Evolutionary conservation across 495 filamentous ascomycete genomes (phyloP).

Genomic region (Pseudotulostoma volvatum): DNA sequence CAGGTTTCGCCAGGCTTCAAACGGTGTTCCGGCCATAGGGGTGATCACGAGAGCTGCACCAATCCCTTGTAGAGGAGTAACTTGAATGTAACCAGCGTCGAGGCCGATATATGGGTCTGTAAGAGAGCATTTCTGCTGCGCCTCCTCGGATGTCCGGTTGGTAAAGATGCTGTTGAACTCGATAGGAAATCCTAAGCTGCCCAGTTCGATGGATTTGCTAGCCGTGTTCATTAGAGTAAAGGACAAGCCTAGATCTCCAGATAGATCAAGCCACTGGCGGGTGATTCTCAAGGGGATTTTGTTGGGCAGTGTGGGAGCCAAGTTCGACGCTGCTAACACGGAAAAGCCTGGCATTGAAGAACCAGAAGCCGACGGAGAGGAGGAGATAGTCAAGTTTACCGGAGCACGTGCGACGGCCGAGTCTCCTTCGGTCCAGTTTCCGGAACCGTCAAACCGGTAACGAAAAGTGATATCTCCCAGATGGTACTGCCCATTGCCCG

Average conservation of each 20-base stretch:
- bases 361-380: too few species aligned
- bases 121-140: slow-evolving; percentile 24
- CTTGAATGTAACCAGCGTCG: slow-evolving; percentile 33
- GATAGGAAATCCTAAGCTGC: slow-evolving; percentile 34
- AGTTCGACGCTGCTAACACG: slow-evolving; percentile 18
- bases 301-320: slow-evolving; percentile 16
- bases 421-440: slow-evolving; percentile 20
- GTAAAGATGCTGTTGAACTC: slow-evolving; percentile 43
- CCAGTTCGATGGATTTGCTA: slow-evolving; percentile 24
- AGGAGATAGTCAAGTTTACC: slow-evolving; percentile 9
- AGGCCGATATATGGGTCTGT: slow-evolving; percentile 36
- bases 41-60: slow-evolving; percentile 32
- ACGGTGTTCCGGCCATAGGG: slow-evolving; percentile 23
- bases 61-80: slow-evolving; percentile 24
- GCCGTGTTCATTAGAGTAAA: slow-evolving; percentile 31
- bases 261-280: slow-evolving; percentile 24
- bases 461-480: slow-evolving; percentile 35
- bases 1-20: slow-evolving; percentile 35
- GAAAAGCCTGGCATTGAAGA: too few species aligned
- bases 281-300: slow-evolving; percentile 19
- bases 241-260: slow-evolving; percentile 28
- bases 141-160: slow-evolving; percentile 24
- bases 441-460: slow-evolving; percentile 18
- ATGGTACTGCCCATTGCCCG: slow-evolving; percentile 32
- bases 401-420: slow-evolving; percentile 19